A percentile compares a stretch with the other conserved stretches of the same genome.
phyloP scores from a whole-genome alignment of 2,329 filamentous ascomycete species.

The Ilyonectria destructans region DNA sequence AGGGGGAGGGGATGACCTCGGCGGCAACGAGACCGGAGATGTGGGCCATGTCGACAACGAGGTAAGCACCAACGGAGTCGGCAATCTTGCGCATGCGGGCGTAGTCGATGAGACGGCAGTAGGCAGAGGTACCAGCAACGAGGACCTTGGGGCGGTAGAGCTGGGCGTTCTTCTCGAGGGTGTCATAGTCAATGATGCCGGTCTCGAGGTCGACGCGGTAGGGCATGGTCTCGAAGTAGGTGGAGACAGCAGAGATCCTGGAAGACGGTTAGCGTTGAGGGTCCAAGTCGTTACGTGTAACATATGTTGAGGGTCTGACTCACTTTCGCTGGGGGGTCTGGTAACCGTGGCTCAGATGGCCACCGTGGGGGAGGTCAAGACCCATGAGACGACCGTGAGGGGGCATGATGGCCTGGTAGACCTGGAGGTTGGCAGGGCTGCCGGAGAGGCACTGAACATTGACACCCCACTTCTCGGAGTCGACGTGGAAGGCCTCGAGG shows the following conservation, averaged over 20 bases:
- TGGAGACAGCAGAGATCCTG: constrained; percentile 95
- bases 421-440: constrained; percentile 96
- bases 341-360: constrained; percentile 97
- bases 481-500: constrained; percentile 90
- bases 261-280: neutral
- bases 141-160: constrained; percentile 97
- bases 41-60: constrained; percentile 98
- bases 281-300: neutral
- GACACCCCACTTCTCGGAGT: constrained; percentile 94
- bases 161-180: constrained; percentile 89
- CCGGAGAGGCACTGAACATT: constrained; percentile 97
- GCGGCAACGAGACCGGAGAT: constrained; percentile 97
- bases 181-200: constrained; percentile 97
- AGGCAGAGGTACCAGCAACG: constrained; percentile 96
- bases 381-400: constrained; percentile 98
- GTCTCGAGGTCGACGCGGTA: constrained; percentile 93
- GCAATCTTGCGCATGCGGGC: constrained; percentile 96
- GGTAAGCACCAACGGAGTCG: constrained; percentile 93
- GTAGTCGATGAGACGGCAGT: constrained; percentile 99
- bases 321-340: constrained; percentile 95
- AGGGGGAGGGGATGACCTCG: constrained; percentile 93
- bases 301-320: constrained; percentile 51
- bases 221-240: constrained; percentile 99
- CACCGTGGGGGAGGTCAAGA: constrained; percentile 93
- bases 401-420: constrained; percentile 97